Conservation (phyloP, 805 yeast genomes). For the Kazachstania africana region DNA sequence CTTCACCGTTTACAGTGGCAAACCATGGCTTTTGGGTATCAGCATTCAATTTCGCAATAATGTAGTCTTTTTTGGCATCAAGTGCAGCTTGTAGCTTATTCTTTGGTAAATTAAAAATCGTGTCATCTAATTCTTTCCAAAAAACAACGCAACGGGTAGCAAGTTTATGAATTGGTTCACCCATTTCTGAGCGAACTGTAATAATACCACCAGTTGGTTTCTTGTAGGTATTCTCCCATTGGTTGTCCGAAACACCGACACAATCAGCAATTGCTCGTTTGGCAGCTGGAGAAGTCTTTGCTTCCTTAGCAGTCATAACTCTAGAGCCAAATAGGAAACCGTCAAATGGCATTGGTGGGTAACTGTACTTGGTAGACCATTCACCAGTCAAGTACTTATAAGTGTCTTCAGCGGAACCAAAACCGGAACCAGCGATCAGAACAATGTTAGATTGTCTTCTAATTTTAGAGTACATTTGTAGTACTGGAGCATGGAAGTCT, state of each 20-base stretch:
- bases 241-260: constrained; percentile 74
- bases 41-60: constrained; percentile 74
- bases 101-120: constrained; percentile 85
- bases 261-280: constrained; percentile 84
- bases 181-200: constrained; percentile 97
- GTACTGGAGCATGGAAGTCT: constrained; percentile 95
- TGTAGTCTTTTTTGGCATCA: constrained; percentile 72
- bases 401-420: constrained; percentile 93
- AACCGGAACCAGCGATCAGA: constrained; percentile 95
- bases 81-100: constrained; percentile 73
- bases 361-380: constrained; percentile 80
- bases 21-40: constrained; percentile 99
- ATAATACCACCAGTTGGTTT: constrained; percentile 94
- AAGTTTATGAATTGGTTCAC: constrained; percentile 97
- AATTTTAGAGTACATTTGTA: constrained; percentile 90
- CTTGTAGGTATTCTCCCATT: constrained; percentile 93
- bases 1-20: constrained; percentile 58
- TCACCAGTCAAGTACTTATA: constrained; percentile 96
- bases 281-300: constrained; percentile 86
- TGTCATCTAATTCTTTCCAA: constrained; percentile 96
- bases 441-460: constrained; percentile 85
- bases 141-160: constrained; percentile 96
- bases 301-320: constrained; percentile 96
- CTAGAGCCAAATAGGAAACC: constrained; percentile 94
- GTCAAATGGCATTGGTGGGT: constrained; percentile 98